Percentiles rank a stretch among this genome's conserved stretches.
These are phyloP conservation scores for Fusarium ambrosium DNA, from an alignment of 2,329 filamentous ascomycete species.

Conservation along the genomic window DNA sequence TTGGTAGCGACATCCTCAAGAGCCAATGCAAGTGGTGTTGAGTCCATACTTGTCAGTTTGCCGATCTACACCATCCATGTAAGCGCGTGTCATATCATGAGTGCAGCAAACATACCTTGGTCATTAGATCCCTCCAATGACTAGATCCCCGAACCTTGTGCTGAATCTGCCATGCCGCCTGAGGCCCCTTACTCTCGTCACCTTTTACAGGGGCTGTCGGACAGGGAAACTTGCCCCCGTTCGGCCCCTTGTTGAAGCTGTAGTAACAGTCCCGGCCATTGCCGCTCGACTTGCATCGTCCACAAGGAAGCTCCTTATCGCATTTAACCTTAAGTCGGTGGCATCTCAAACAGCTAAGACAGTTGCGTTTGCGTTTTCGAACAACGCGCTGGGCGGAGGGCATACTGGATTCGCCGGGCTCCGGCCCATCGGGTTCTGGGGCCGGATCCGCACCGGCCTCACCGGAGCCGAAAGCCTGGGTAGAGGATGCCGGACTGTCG, in stretches of 20 bases:
- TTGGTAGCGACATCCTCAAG: slow-evolving; percentile 53
- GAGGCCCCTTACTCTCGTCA: slow-evolving; percentile 47
- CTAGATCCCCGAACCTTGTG: slow-evolving; percentile 53
- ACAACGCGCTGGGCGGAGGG: slow-evolving; percentile 43
- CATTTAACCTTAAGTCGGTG: slow-evolving; percentile 56
- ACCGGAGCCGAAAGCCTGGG: slow-evolving; percentile 5
- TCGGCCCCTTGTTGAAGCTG: slow-evolving; percentile 54
- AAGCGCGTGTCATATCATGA: not conserved
- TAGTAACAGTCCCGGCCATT: slow-evolving; percentile 55
- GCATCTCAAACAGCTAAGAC: slow-evolving; percentile 53
- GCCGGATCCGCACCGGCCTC: slow-evolving; percentile 19
- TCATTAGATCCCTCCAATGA: slow-evolving; percentile 55
- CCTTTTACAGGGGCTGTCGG: slow-evolving; percentile 42
- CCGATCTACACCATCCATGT: slow-evolving; percentile 42
- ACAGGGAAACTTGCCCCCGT: slow-evolving; percentile 53
- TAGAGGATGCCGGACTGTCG: slow-evolving; percentile 46
- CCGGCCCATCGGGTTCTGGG: slow-evolving; percentile 3
- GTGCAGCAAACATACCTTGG: slow-evolving; percentile 47
- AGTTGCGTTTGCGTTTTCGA: slow-evolving; percentile 54
- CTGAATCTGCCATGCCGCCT: slow-evolving; percentile 52
- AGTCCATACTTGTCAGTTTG: slow-evolving; percentile 42
- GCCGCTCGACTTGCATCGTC: slow-evolving; percentile 52
- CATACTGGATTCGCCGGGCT: not conserved
- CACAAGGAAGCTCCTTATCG: slow-evolving; percentile 55
- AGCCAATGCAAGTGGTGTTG: slow-evolving; percentile 46